Evolutionary conservation across 768 basidiomycete species (phyloP).

Genomic region (Symmetrospora coprosmae): DNA sequence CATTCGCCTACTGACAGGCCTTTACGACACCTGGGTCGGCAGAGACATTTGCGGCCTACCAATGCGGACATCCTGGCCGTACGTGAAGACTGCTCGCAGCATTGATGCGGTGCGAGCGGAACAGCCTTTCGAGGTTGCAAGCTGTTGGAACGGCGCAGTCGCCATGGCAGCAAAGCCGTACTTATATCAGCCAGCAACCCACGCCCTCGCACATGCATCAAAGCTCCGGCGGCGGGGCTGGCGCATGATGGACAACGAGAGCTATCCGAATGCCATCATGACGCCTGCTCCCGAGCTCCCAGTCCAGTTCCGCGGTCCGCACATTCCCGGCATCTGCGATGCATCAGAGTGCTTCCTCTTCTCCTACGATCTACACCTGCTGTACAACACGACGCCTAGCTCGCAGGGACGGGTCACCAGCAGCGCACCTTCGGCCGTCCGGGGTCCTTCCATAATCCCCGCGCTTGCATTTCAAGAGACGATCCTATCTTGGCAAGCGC

Average conservation of each 20-base stretch:
- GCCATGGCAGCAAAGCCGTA: neutral
- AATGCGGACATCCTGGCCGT: neutral
- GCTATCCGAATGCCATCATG: neutral
- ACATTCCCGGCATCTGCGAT: neutral
- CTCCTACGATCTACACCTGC: neutral
- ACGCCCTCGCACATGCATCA: too few species aligned
- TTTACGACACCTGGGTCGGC: constrained; percentile 8
- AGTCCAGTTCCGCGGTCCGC: neutral
- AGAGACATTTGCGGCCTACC: neutral
- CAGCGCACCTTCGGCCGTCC: too few species aligned
- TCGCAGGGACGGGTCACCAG: too few species aligned
- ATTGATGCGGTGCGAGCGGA: neutral
- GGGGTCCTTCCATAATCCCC: too few species aligned
- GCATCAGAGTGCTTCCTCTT: neutral
- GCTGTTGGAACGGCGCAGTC: constrained; percentile 4
- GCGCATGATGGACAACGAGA: constrained; percentile 13
- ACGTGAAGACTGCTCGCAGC: neutral
- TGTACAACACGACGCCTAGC: too few species aligned
- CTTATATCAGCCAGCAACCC: neutral
- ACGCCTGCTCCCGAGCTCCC: neutral
- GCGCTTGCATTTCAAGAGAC: too few species aligned
- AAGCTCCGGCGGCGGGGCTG: neutral
- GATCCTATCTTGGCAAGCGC: too few species aligned
- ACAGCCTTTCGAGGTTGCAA: neutral
- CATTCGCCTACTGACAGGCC: too few species aligned